Evolutionary conservation across 1,284 basidiomycete genomes (phyloP).

Genomic region (Sphaerobolus stellatus): DNA sequence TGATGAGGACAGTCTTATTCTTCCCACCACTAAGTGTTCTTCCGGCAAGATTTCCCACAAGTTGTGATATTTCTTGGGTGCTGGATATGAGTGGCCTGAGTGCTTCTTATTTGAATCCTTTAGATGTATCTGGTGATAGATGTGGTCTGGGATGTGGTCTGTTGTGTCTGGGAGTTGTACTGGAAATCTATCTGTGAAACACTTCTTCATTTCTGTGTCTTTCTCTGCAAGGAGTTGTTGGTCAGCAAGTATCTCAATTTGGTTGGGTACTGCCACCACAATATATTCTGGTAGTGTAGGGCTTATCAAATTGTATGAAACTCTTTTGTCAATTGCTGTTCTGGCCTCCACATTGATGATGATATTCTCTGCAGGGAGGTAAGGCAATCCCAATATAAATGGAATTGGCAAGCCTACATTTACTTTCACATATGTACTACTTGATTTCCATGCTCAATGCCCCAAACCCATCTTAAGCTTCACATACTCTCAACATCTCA

Average conservation of each 20-base stretch:
- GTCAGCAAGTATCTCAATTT: constrained; percentile 17
- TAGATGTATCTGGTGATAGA: constrained; percentile 8
- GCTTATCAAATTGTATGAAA: neutral
- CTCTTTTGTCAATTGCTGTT: neutral
- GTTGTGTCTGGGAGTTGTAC: constrained; percentile 9
- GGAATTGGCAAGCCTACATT: neutral
- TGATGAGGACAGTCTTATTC: too few relatives aligned
- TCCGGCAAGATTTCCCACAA: constrained; percentile 29
- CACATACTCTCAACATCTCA: neutral
- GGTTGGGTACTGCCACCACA: neutral
- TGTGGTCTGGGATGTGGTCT: constrained; percentile 24
- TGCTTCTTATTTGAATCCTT: constrained; percentile 26
- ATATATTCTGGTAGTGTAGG: neutral
- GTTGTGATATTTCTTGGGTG: too few relatives aligned
- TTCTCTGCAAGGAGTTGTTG: constrained; percentile 10
- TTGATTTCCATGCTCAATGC: neutral
- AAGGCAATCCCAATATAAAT: neutral
- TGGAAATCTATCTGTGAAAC: constrained; percentile 15
- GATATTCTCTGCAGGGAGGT: neutral
- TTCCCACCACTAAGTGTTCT: constrained; percentile 29
- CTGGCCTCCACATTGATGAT: neutral
- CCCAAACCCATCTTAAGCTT: too few relatives aligned
- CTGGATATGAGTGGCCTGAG: constrained; percentile 22
- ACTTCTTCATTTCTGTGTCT: constrained; percentile 14
- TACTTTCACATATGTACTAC: neutral